A percentile compares a stretch with the other conserved stretches of the same genome.
phyloP scores from a whole-genome alignment of 768 basidiomycete species.

The Pleurotus platypus region DNA sequence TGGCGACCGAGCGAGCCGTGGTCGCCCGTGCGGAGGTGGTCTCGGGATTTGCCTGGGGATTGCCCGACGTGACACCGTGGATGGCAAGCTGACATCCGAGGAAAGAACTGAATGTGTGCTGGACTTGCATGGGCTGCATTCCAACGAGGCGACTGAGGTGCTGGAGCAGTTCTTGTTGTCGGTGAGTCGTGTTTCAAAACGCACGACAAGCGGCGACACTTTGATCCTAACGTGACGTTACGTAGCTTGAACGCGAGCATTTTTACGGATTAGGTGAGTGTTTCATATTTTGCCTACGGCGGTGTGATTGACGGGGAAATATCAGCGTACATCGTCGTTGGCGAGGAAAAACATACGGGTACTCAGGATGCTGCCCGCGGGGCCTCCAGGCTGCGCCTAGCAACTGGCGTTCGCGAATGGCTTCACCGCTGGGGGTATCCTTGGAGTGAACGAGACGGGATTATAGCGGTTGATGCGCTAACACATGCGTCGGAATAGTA shows the following conservation, averaged over 20 bases:
- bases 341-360: conserved; percentile 95
- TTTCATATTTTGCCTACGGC: conserved; percentile 5
- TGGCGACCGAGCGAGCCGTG: conserved; percentile 70
- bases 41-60: conserved; percentile 89
- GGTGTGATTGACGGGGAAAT: conserved; percentile 7
- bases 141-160: conserved; percentile 89
- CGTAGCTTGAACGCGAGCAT: conserved; percentile 80
- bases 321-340: conserved; percentile 83
- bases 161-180: conserved; percentile 85
- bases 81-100: conserved; percentile 62
- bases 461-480: conserved; percentile 83
- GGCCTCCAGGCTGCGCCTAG: conserved; percentile 78
- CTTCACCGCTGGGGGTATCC: conserved; percentile 94
- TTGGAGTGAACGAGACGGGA: conserved; percentile 90
- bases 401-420: conserved; percentile 87
- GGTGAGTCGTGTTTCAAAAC: conserved; percentile 44
- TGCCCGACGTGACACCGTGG: conserved; percentile 51
- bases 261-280: conserved; percentile 79
- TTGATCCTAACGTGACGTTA: not conserved
- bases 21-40: conserved; percentile 74
- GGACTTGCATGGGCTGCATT: conserved; percentile 92
- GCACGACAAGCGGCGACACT: not conserved
- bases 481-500: conserved; percentile 58
- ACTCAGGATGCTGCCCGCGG: conserved; percentile 83
- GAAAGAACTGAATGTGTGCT: conserved; percentile 87